A percentile compares a stretch with the other conserved stretches of the same genome.
Evolutionary conservation across 2,329 filamentous ascomycete genomes (phyloP).

Genomic region (Pseudogymnoascus sp.): DNA sequence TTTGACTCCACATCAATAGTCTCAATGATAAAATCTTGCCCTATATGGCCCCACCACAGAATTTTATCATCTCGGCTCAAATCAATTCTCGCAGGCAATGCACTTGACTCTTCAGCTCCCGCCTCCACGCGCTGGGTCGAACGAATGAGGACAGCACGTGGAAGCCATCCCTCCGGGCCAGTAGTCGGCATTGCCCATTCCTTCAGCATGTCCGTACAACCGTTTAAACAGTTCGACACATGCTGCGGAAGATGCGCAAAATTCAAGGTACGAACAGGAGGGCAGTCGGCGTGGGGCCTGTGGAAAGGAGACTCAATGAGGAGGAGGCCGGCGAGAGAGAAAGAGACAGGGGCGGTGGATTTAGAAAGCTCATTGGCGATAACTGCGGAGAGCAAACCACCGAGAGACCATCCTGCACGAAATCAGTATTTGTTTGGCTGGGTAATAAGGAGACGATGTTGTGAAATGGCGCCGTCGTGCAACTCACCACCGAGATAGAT

Average conservation of each 20-base stretch:
- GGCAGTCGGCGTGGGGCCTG: background rate
- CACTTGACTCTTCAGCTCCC: background rate
- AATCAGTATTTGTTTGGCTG: background rate
- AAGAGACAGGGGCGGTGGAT: background rate
- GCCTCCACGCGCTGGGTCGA: background rate
- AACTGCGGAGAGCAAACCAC: background rate
- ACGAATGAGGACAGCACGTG: background rate
- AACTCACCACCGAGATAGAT: background rate
- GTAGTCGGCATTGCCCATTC: background rate
- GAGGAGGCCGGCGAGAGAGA: background rate
- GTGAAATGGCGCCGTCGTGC: background rate
- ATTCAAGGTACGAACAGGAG: background rate
- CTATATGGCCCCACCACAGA: background rate
- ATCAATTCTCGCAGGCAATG: background rate
- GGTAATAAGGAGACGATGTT: background rate
- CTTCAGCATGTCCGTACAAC: background rate
- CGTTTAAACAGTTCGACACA: background rate
- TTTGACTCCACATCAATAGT: slow-evolving; percentile 1
- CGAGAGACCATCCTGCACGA: background rate
- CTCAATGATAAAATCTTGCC: background rate
- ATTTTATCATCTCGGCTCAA: background rate
- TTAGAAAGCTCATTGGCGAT: slow-evolving; percentile 3
- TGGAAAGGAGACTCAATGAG: background rate
- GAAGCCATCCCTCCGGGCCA: background rate
- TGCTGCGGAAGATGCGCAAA: background rate